phyloP scores from a whole-genome alignment of 2,329 filamentous ascomycete species.

The Herpotrichia juniperi region DNA sequence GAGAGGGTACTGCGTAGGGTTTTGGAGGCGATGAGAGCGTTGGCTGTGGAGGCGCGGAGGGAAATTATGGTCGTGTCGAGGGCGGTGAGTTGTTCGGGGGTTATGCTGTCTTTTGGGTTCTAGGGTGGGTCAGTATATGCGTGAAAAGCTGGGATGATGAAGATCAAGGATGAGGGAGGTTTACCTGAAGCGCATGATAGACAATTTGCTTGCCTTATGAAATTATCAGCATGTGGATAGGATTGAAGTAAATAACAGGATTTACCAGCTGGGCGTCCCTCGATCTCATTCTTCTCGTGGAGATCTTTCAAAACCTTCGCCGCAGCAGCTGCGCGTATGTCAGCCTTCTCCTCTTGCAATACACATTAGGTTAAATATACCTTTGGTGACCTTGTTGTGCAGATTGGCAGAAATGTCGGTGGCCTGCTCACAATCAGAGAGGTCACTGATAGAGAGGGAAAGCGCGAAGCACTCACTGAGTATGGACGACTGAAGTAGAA shows the following conservation, averaged over 20 bases:
- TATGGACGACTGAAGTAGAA: constrained; percentile 55
- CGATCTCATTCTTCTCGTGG: constrained; percentile 64
- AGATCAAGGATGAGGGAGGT: not conserved
- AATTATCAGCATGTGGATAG: constrained; percentile 8
- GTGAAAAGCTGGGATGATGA: not conserved
- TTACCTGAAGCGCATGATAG: constrained; percentile 61
- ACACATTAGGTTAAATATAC: constrained; percentile 31
- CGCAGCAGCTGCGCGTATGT: constrained; percentile 55
- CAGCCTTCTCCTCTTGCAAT: constrained; percentile 9
- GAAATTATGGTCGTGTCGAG: constrained; percentile 57
- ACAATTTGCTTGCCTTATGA: constrained; percentile 64
- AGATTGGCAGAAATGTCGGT: constrained; percentile 67
- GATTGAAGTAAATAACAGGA: not conserved
- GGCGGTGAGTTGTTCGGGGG: constrained; percentile 55
- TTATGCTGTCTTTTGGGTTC: constrained; percentile 56
- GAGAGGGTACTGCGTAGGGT: constrained; percentile 55
- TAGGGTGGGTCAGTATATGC: constrained; percentile 32
- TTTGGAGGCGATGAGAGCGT: constrained; percentile 55
- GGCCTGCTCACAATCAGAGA: constrained; percentile 40
- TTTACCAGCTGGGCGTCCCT: constrained; percentile 61
- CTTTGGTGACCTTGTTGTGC: constrained; percentile 65
- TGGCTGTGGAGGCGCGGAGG: constrained; percentile 53
- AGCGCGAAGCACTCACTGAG: constrained; percentile 48
- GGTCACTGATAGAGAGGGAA: not conserved
- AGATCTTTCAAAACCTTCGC: constrained; percentile 68